Evolutionary conservation across 2,329 filamentous ascomycete genomes (phyloP), one percentile per base, ranked within the genome.

Genomic region (Calonectria crousiana): DNA sequence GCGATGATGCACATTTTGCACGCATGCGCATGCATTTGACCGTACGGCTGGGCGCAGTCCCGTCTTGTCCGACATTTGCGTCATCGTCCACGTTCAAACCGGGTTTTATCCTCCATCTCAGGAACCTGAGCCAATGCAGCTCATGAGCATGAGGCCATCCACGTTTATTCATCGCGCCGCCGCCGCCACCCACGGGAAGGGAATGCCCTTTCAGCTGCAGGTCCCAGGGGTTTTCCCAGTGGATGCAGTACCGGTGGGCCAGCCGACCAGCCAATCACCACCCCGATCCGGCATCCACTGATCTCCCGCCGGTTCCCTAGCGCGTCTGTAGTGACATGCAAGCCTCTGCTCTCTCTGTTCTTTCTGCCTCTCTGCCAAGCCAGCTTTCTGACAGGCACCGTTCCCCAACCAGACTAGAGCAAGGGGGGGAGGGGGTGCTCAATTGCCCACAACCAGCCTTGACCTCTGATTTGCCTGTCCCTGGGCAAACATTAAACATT

Each of bases 401-500:
- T 62, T 38, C 56, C 56, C 13, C 13, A 62, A 62, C 56, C 14
- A 41, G 56, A 41, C 56, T 62, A 62, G 56, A 62, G 56, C 56
- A 36, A 60, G 56, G 56, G 56, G 56, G 4, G 28, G 28, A 20
- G 23, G 47, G 49, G 41, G 18, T 16, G 26, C 10, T 49, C 36
- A 10, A 18, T 20, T 30, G 38, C 53, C 28, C 53, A 30, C 53
- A 18, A 56, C 32, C 47, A 28, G 32, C 34, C 10, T 32, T 34
- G n/a, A 6, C 56, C 34, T 53, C 23, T 71, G 68, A 71, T 71
- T 71, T 71, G 68, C 58, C 36, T 18, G 26, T 23, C 26, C 11
- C 14, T 56, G 68, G 68, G 68, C 68, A 41, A 51, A 36, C 58
- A 71, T 71, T 65, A 65, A 71, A 71, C 67, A 71, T 53, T 68